Percentiles rank a stretch among this genome's conserved stretches.
Conservation (phyloP, 2,329 filamentous ascomycete genomes). For the Ceratocystis cubensis region DNA sequence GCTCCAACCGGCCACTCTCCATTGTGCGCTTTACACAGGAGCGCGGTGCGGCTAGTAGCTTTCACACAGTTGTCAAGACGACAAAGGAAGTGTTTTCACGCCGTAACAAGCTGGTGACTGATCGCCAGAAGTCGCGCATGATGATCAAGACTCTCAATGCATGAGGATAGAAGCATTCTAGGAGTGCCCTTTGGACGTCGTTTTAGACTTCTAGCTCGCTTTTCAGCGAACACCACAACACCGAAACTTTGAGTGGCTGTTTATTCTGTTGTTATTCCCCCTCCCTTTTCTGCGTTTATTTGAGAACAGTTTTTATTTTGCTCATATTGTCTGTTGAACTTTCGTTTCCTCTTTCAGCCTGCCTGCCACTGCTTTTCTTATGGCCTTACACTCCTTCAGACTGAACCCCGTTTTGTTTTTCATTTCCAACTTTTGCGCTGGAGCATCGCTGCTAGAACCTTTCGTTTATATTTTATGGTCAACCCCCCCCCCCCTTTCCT, state of each 20-base stretch:
- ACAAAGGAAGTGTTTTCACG: slow-evolving; percentile 55
- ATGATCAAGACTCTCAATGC: slow-evolving; percentile 52
- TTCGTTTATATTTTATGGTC: neutral
- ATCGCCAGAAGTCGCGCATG: slow-evolving; percentile 54
- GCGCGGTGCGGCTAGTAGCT: slow-evolving; percentile 80
- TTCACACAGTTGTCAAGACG: slow-evolving; percentile 69
- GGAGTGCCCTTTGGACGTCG: neutral
- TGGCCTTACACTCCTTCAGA: neutral
- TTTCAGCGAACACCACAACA: slow-evolving; percentile 9
- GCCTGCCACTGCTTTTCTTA: neutral
- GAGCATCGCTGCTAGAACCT: neutral
- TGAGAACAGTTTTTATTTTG: neutral
- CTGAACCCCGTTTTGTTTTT: neutral
- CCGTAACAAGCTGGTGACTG: slow-evolving; percentile 55
- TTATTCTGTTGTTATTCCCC: neutral
- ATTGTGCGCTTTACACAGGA: slow-evolving; percentile 81
- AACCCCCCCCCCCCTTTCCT: neutral
- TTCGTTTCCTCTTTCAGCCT: neutral
- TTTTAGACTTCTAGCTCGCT: neutral
- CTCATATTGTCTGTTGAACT: neutral
- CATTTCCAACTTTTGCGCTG: neutral
- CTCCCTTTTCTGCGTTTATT: neutral
- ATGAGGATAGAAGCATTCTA: neutral
- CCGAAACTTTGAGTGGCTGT: neutral
- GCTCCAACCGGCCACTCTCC: slow-evolving; percentile 60